These are phyloP conservation scores for Trypanosoma cruzi DNA, from an alignment of 208 protist species.

Conservation along the genomic window DNA sequence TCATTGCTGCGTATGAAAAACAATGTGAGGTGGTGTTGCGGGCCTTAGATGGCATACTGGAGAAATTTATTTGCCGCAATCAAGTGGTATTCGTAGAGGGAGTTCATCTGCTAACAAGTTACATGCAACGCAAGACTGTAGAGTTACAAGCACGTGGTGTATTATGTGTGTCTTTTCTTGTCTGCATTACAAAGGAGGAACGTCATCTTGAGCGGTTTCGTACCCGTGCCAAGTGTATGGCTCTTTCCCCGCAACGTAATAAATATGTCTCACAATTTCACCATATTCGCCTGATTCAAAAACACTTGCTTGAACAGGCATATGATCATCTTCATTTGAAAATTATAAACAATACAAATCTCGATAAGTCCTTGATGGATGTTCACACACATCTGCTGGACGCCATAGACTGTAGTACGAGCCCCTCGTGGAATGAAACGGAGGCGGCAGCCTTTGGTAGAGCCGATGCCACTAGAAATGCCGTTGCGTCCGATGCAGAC, in stretches of 20 bases:
- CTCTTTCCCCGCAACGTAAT: constrained; percentile 75
- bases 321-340: constrained; percentile 41
- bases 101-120: constrained; percentile 52
- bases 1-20: constrained; percentile 34
- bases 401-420: constrained; percentile 37
- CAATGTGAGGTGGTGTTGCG: constrained; percentile 34
- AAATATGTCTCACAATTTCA: constrained; percentile 90
- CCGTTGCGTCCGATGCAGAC: background rate
- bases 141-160: constrained; percentile 41
- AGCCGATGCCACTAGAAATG: background rate
- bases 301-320: constrained; percentile 55
- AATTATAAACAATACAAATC: constrained; percentile 90
- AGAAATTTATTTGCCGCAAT: constrained; percentile 31
- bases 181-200: constrained; percentile 84
- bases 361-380: constrained; percentile 82
- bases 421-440: background rate
- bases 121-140: constrained; percentile 35
- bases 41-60: constrained; percentile 32
- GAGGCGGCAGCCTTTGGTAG: background rate
- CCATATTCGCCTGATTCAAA: constrained; percentile 89
- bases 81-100: constrained; percentile 64
- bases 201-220: constrained; percentile 91
- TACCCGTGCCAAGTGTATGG: constrained; percentile 91
- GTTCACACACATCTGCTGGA: constrained; percentile 78
- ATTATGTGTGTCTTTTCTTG: constrained; percentile 49